These are phyloP conservation scores for Suhomyces yuchorum DNA, from an alignment of 1,139 yeast species.

Conservation along the genomic window DNA sequence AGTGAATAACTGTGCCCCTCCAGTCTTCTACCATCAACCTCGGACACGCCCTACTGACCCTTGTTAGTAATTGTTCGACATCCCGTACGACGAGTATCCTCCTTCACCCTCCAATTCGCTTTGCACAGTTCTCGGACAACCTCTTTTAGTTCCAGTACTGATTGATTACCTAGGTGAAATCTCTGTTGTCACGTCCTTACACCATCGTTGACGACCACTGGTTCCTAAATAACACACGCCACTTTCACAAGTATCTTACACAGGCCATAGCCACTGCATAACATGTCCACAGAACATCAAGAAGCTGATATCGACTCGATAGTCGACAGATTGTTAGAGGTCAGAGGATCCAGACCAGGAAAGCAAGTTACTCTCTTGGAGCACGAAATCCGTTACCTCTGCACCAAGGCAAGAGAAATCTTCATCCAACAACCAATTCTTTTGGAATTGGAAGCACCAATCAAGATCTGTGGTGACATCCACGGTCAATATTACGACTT, in stretches of 20 bases:
- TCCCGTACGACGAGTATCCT: conserved; percentile 4
- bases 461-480: conserved; percentile 92
- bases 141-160: conserved; percentile 1
- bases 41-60: conserved; percentile 13
- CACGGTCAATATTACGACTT: conserved; percentile 98
- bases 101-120: conserved; percentile 1
- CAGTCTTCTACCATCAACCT: conserved; percentile 2
- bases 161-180: conserved; percentile 3
- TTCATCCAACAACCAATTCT: conserved; percentile 96
- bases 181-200: conserved; percentile 5
- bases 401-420: conserved; percentile 97
- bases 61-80: conserved; percentile 9
- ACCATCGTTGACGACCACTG: conserved; percentile 2
- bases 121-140: not conserved
- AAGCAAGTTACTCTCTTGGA: conserved; percentile 93
- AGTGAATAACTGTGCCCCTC: conserved; percentile 2
- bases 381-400: conserved; percentile 90
- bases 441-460: conserved; percentile 95
- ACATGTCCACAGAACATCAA: conserved; percentile 56
- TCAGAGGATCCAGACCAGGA: conserved; percentile 97
- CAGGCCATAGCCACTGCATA: conserved; percentile 13
- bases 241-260: not conserved
- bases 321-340: conserved; percentile 94
- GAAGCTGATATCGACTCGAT: conserved; percentile 97
- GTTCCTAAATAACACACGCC: not conserved